Evolutionary conservation across 164 flowering plant genomes (phyloP), one percentile per base, ranked within the genome.

Genomic region (Saururus chinensis): DNA sequence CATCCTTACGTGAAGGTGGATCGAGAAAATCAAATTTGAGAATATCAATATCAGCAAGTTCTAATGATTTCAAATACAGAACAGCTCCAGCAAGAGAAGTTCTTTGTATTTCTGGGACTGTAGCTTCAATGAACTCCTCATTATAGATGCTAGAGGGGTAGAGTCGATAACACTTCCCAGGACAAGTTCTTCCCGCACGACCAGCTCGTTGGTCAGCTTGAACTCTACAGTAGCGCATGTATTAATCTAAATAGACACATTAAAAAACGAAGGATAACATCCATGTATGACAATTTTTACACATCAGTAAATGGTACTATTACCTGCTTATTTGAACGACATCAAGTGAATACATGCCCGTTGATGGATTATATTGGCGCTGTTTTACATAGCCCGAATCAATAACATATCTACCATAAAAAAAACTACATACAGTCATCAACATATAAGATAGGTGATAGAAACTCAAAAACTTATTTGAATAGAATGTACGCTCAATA

Each of bases 121-220:
- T 89, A 22, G 71, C 97, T 64, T 86, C 96, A 68, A 81, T 64
- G 56, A 95, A 83, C 12, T 91, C 93, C 53, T 88, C 97, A 41
- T 77, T 68, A 70, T 88, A 95, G 21, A 79, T 78, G 10, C n/a
- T 51, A 24, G 87, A 78, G 20, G 99, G 87, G 72, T 91, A 95
- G 56, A 95, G 68, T n/a, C 99, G 84, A 53, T 85, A 95, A 73
- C 99, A 95, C 75, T 91, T 88, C 61, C 97, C 99, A 63, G 95
- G 88, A 59, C 95, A 76, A 45, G 99, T 91, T 77, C 99, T 81
- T 75, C 97, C 99, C 70, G 96, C 99, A 75, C 97, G 76, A 58
- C 99, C 99, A 7, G 93, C 93, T 64, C 97, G 95, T 69, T 95
- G 99, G 77, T 83, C 80, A 59, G 99, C 97, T 75, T 95, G 99